Evolutionary conservation across 2,329 filamentous ascomycete species (phyloP), one percentile per base, ranked within the genome.

Genomic region (Epichloe baconii): DNA sequence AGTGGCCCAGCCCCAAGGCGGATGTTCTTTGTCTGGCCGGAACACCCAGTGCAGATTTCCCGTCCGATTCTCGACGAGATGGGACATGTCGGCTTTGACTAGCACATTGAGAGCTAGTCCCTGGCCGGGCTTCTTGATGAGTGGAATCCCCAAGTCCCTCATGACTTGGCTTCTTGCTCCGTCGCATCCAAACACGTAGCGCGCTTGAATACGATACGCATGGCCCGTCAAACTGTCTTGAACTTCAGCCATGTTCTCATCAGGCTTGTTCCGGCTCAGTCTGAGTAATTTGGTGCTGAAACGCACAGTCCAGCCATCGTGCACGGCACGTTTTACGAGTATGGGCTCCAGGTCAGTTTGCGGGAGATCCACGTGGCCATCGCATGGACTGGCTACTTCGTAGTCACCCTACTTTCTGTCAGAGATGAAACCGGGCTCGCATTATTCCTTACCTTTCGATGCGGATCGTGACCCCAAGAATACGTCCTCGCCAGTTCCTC

Each of bases 41-140:
- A 83, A 67, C 1, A 80, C 66, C 74, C 77, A 82, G 59, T 84
- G 79, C 17, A 83, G 66, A 57, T 81, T 82, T 0, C 79, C 80
- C 31, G 67, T 69, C 0, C 79, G 69, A 48, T 71, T 63, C 49
- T 72, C 61, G 35, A 79, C 68, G 11, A 74, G 60, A 53, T 77
- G 69, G 3, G 66, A 62, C 31, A 82, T 63, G 57, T 80, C 76
- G 0, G 69, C 71, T 42, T 71, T 62, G 47, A 71, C 61, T 5
- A 71, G 54, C 2, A 73, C 61, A 49, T 74, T 74, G 48, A 67
- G 55, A 1, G 71, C 70, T 5, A 66, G 40, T 0, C 69, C 70
- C 23, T 64, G 59, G 0, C 66, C 51, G 63, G 67, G 59, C 70
- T 76, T 44, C 70, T 61, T 0, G 66, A 73, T 15, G 72, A 72